phyloP scores from a whole-genome alignment of 345 rosid species.

The Cardamine resedifolia region DNA sequence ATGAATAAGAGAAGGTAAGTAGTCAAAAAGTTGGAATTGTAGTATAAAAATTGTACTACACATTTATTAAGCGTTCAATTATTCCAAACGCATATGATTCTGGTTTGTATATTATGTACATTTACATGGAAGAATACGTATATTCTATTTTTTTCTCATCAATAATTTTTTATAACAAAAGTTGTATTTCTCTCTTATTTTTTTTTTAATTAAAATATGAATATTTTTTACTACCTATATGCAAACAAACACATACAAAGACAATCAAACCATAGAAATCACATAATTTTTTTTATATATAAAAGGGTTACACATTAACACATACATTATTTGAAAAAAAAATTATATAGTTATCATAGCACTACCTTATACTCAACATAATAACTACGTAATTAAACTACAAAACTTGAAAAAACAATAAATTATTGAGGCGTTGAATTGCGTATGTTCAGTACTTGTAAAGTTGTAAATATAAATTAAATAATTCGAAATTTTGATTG shows the following conservation, averaged over 20 bases:
- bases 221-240: background rate
- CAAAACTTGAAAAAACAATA: background rate
- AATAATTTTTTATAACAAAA: no score
- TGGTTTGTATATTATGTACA: no score
- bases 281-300: background rate
- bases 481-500: conserved; percentile 16
- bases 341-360: background rate
- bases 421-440: background rate
- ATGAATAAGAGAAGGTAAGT: background rate
- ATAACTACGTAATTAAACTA: background rate
- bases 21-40: background rate
- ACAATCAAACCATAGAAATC: background rate
- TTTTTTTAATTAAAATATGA: background rate
- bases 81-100: background rate
- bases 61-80: background rate
- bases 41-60: background rate
- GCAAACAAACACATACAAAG: background rate
- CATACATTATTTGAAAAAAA: no score
- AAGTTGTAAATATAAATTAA: background rate
- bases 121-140: no score
- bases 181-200: no score
- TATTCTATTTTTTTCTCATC: no score
- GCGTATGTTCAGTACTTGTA: background rate
- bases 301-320: no score
- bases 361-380: background rate